These are phyloP conservation scores for Withania somnifera DNA, from an alignment of 305 asterid species.

Conservation along the genomic window DNA sequence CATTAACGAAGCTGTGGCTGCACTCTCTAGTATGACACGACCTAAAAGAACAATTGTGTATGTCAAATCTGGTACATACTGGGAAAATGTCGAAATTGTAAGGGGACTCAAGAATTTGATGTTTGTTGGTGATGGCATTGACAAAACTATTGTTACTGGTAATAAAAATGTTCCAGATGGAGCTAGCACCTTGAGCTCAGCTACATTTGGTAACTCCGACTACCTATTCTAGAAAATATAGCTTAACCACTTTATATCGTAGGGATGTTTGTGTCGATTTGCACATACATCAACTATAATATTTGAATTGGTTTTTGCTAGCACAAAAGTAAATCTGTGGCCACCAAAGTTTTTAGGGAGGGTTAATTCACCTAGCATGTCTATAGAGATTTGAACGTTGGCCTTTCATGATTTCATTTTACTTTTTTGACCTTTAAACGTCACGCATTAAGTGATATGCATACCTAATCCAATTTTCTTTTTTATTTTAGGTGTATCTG, in stretches of 20 bases:
- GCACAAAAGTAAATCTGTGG: too few species aligned
- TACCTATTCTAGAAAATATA: background rate
- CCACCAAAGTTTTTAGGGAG: background rate
- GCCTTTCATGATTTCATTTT: background rate
- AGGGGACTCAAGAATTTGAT: constrained; percentile 39
- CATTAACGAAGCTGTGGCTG: constrained; percentile 49
- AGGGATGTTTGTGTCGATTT: background rate
- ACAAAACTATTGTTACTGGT: constrained; percentile 55
- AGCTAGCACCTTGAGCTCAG: constrained; percentile 43
- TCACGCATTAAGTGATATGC: background rate
- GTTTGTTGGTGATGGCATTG: constrained; percentile 81
- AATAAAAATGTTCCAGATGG: constrained; percentile 50
- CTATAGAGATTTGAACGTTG: background rate
- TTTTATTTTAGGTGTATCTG: constrained; percentile 27
- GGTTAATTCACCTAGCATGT: background rate
- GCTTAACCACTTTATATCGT: background rate
- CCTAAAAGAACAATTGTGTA: constrained; percentile 34
- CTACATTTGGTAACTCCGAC: constrained; percentile 62
- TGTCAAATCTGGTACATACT: constrained; percentile 47
- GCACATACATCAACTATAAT: background rate
- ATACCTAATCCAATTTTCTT: background rate
- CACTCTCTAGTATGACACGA: constrained; percentile 25
- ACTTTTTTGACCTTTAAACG: background rate
- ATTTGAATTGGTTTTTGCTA: background rate
- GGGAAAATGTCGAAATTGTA: constrained; percentile 48